Base-by-base conservation (phyloP, 352 stramenopile species). In the Globisporangium barbulae region DNA sequence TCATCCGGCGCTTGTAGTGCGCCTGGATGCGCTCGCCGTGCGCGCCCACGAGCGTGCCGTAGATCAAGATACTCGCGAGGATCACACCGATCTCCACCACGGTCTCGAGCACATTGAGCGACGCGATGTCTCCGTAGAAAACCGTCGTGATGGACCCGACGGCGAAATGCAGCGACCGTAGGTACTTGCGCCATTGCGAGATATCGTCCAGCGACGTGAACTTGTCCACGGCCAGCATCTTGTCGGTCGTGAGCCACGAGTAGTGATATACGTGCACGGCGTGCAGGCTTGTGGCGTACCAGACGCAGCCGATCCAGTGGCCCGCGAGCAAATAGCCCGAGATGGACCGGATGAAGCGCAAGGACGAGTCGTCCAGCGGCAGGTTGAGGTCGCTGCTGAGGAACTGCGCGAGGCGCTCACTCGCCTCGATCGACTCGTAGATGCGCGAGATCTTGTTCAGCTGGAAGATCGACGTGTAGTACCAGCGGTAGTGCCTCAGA, bases 271-370 rank as follows among this genome's bases (percentile, higher is more conserved):
- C 57, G 8, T 75, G 41, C 45, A 81, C 76, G 4, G 78, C 76
- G 25, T 83, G 62, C 22, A 89, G 31, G 9, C 80, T 78, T 22
- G 76, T 61, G 15, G 69, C 73, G 44, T 77, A 91, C 82, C 82
- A 91, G 1, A 86, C 44, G 22, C 84, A 93, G 3, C 65, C 82
- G 41, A 91, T 89, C 82, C 80, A 91, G 62, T 93, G 84, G 2
- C 72, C 76, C 0, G 74, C 70, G 13, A 93, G 53, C 53, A 90
- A 8, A 59, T 88, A 93, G 8, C 72, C 67, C 25, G 57, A 54
- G 31, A 88, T 61, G 0, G 79, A 87, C 2, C 78, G 76, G 1
- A 83, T 61, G 42, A 90, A 88, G 0, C 74, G 81, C 25, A 90
- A 53, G 33, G 69, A 74, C 44, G 69, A 77, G 50, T 90, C 81